phyloP scores from a whole-genome alignment of 768 basidiomycete species.

The Hericium rajendrae region DNA sequence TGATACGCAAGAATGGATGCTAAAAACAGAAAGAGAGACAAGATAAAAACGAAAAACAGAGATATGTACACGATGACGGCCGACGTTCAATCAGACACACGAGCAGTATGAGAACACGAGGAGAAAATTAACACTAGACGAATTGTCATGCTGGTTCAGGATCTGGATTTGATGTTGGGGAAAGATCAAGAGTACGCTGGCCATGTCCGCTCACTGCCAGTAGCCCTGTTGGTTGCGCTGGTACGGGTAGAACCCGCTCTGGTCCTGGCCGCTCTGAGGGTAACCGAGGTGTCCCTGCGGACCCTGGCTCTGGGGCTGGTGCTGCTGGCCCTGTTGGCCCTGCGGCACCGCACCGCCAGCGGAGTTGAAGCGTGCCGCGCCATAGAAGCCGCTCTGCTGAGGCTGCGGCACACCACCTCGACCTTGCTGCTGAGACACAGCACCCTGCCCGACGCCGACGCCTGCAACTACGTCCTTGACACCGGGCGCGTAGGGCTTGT shows the following conservation, averaged over 20 bases:
- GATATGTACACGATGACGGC: background rate
- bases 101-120: constrained; percentile 5
- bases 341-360: constrained; percentile 29
- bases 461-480: constrained; percentile 51
- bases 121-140: background rate
- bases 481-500: constrained; percentile 58
- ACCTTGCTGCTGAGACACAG: constrained; percentile 30
- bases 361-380: constrained; percentile 32
- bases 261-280: constrained; percentile 54
- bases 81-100: background rate
- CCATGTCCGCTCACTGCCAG: constrained; percentile 28
- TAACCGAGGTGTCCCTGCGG: constrained; percentile 53
- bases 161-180: background rate
- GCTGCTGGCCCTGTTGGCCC: constrained; percentile 36
- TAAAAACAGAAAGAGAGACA: constrained; percentile 11
- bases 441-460: constrained; percentile 32
- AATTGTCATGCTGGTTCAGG: background rate
- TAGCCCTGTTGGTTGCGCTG: constrained; percentile 37
- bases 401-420: constrained; percentile 36
- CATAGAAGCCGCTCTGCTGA: constrained; percentile 36
- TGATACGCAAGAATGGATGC: constrained; percentile 14
- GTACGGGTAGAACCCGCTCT: constrained; percentile 60
- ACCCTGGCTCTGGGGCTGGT: constrained; percentile 28
- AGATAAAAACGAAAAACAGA: constrained; percentile 3
- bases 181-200: background rate